phyloP scores from a whole-genome alignment of 2,329 filamentous ascomycete genomes.

The Penicillium digitatum region DNA sequence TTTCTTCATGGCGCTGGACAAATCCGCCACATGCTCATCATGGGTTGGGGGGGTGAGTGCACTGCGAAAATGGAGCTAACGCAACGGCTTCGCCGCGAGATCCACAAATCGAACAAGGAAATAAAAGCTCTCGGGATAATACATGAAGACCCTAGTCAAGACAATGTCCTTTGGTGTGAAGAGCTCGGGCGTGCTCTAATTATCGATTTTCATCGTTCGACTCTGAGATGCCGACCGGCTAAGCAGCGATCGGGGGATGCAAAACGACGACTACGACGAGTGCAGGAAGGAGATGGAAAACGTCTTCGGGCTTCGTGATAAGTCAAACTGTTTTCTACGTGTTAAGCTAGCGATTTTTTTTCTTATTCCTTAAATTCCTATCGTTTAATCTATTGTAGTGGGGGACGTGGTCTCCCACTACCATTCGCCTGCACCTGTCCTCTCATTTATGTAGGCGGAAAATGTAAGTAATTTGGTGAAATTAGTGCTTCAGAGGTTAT shows the following conservation, averaged over 20 bases:
- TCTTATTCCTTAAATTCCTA: neutral
- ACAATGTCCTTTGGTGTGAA: slow-evolving; percentile 26
- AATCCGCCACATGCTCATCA: neutral
- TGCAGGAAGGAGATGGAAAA: slow-evolving; percentile 6
- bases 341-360: slow-evolving; percentile 1
- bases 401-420: too few relatives aligned
- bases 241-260: neutral
- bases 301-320: neutral
- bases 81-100: neutral
- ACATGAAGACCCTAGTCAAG: slow-evolving; percentile 14
- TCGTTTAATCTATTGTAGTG: too few relatives aligned
- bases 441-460: too few relatives aligned
- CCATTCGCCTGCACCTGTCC: too few relatives aligned
- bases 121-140: slow-evolving; percentile 5
- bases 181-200: too few relatives aligned
- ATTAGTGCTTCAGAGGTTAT: too few relatives aligned
- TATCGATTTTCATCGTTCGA: slow-evolving; percentile 25
- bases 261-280: slow-evolving; percentile 3
- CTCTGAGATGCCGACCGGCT: slow-evolving; percentile 10
- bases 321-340: neutral
- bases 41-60: neutral
- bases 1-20: slow-evolving; percentile 25
- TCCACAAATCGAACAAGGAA: neutral
- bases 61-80: neutral
- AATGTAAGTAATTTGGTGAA: too few relatives aligned